These are phyloP conservation scores for Mrakia gelida DNA, from an alignment of 768 basidiomycete genomes.

Conservation along the genomic window DNA sequence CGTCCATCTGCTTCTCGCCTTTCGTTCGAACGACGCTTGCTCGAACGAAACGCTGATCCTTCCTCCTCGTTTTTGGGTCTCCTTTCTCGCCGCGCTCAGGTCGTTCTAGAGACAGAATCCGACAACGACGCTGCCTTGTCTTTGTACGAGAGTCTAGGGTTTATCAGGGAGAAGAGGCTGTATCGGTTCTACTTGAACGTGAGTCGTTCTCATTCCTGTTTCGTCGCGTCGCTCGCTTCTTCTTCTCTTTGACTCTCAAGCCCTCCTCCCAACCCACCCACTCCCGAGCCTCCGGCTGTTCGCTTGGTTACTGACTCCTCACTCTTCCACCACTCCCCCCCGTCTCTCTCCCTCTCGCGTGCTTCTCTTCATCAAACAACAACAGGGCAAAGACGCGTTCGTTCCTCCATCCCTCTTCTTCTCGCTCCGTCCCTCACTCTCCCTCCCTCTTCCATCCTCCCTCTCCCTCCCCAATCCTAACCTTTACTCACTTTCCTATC, in stretches of 20 bases:
- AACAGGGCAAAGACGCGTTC: conserved; percentile 26
- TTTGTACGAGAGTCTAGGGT: conserved; percentile 86
- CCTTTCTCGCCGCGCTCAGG: no score
- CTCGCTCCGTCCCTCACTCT: no score
- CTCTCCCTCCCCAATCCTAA: not conserved
- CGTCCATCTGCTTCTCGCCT: conserved; percentile 37
- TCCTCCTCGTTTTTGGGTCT: no score
- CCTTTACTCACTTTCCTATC: not conserved
- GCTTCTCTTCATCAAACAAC: no score
- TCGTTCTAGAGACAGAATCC: conserved; percentile 91
- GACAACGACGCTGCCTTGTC: conserved; percentile 85
- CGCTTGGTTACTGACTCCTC: not conserved
- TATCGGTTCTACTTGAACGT: conserved; percentile 92
- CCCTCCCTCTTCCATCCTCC: not conserved
- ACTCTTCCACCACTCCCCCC: not conserved
- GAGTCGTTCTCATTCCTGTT: not conserved
- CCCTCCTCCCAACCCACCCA: no score
- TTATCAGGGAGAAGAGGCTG: conserved; percentile 90
- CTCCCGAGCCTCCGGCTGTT: no score
- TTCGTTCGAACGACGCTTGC: not conserved
- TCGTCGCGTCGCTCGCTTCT: not conserved
- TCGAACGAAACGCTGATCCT: not conserved
- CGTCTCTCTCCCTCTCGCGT: not conserved
- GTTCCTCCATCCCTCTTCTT: no score
- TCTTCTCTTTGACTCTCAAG: not conserved